A percentile compares a stretch with the other conserved stretches of the same genome.
These are phyloP conservation scores for Xerophyta viscosa DNA, from an alignment of 106 monocot species.

Conservation along the genomic window DNA sequence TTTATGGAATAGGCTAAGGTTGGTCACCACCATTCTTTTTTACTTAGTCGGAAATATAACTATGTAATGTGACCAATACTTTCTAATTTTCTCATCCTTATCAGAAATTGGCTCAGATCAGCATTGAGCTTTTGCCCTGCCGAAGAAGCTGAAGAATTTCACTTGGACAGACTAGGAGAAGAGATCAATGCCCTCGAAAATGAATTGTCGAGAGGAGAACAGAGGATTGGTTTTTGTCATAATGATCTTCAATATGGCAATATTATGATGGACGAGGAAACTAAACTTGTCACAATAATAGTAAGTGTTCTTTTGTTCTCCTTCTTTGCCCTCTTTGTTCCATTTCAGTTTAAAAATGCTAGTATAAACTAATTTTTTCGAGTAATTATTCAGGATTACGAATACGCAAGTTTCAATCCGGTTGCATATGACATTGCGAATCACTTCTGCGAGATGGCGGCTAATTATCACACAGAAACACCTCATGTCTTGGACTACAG, in stretches of 20 bases:
- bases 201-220: slow-evolving; percentile 28
- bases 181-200: slow-evolving; percentile 63
- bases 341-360: no score
- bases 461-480: slow-evolving; percentile 70
- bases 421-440: slow-evolving; percentile 85
- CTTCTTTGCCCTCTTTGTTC: no score
- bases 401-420: slow-evolving; percentile 85
- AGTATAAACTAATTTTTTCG: no score
- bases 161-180: slow-evolving; percentile 38
- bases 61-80: no score
- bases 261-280: slow-evolving; percentile 84
- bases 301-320: no score
- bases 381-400: slow-evolving; percentile 51
- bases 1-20: slow-evolving; percentile 77
- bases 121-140: slow-evolving; percentile 33
- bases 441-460: slow-evolving; percentile 97
- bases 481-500: slow-evolving; percentile 73
- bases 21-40: slow-evolving; percentile 4
- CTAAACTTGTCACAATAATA: slow-evolving; percentile 57
- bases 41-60: neutral
- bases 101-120: slow-evolving; percentile 57
- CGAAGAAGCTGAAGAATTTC: slow-evolving; percentile 44
- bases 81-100: neutral
- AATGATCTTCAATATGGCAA: slow-evolving; percentile 97
- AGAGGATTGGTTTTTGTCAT: slow-evolving; percentile 76